These are phyloP conservation scores for Mortierella sp. DNA, from an alignment of 371 early-diverging fungal genomes.

Conservation along the genomic window DNA sequence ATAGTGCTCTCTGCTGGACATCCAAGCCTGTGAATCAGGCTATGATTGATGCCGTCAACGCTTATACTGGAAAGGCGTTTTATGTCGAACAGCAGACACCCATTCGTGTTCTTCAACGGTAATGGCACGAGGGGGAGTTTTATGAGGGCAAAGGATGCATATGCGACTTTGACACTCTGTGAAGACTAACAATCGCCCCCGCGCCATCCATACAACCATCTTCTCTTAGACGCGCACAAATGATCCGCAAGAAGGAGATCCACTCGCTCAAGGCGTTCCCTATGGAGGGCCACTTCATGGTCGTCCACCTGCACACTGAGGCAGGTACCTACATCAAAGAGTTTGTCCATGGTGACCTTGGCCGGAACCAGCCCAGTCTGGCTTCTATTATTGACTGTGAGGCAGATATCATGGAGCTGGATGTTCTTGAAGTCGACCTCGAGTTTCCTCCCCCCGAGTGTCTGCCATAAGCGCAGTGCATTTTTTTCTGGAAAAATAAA, in stretches of 20 bases:
- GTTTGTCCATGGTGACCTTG: slow-evolving; percentile 97
- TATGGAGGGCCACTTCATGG: slow-evolving; percentile 66
- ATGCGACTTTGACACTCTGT: too few species aligned
- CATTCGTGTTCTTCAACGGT: slow-evolving; percentile 90
- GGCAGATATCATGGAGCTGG: slow-evolving; percentile 89
- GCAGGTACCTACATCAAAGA: slow-evolving; percentile 99
- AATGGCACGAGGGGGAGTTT: not conserved
- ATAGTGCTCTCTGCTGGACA: slow-evolving; percentile 84
- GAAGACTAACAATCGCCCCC: not conserved
- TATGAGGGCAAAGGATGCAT: not conserved
- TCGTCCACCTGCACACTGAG: slow-evolving; percentile 81
- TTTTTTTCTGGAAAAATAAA: not conserved
- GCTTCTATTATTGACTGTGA: slow-evolving; percentile 73
- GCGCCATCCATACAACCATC: not conserved
- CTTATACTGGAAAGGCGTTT: slow-evolving; percentile 62
- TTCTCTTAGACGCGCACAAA: slow-evolving; percentile 75
- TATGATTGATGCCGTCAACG: slow-evolving; percentile 68
- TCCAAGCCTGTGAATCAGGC: slow-evolving; percentile 67
- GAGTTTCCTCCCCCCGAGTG: slow-evolving; percentile 73
- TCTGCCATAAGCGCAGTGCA: not conserved
- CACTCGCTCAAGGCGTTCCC: slow-evolving; percentile 60
- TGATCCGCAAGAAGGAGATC: slow-evolving; percentile 80
- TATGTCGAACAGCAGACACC: slow-evolving; percentile 92
- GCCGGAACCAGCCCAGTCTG: slow-evolving; percentile 91
- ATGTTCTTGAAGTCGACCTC: slow-evolving; percentile 86